These are phyloP conservation scores for Silene coronaria DNA, from an alignment of 179 eudicot genomes.

Conservation along the genomic window DNA sequence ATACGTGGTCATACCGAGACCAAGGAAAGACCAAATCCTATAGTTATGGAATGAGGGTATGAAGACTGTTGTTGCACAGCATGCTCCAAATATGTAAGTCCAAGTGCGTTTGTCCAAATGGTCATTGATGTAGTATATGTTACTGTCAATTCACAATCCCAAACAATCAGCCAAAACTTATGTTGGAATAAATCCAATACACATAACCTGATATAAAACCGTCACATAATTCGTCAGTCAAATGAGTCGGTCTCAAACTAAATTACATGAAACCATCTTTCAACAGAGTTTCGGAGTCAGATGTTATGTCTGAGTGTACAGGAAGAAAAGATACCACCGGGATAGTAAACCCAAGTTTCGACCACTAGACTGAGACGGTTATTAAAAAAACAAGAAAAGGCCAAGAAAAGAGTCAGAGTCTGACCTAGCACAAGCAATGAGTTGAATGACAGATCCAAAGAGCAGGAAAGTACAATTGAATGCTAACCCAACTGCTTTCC, in stretches of 20 bases:
- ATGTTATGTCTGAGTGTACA: too few relatives aligned
- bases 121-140: constrained; percentile 46
- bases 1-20: constrained; percentile 48
- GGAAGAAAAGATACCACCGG: too few relatives aligned
- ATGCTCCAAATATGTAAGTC: constrained; percentile 50
- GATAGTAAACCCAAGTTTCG: too few relatives aligned
- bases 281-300: too few relatives aligned
- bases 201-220: not conserved
- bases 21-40: constrained; percentile 47
- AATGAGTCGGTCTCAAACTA: too few relatives aligned
- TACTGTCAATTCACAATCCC: constrained; percentile 17
- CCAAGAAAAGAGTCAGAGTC: not conserved
- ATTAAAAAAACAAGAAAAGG: not conserved
- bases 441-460: constrained; percentile 47
- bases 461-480: constrained; percentile 44
- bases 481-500: constrained; percentile 43
- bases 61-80: constrained; percentile 50
- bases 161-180: constrained; percentile 19
- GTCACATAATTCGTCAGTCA: too few relatives aligned
- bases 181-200: not conserved
- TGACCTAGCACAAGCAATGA: constrained; percentile 46
- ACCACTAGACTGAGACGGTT: not conserved
- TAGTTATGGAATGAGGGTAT: constrained; percentile 49
- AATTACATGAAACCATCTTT: too few relatives aligned
- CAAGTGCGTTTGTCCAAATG: constrained; percentile 49